Evolutionary conservation across 2,329 filamentous ascomycete species (phyloP).

Genomic region (Fusarium pilosicola): DNA sequence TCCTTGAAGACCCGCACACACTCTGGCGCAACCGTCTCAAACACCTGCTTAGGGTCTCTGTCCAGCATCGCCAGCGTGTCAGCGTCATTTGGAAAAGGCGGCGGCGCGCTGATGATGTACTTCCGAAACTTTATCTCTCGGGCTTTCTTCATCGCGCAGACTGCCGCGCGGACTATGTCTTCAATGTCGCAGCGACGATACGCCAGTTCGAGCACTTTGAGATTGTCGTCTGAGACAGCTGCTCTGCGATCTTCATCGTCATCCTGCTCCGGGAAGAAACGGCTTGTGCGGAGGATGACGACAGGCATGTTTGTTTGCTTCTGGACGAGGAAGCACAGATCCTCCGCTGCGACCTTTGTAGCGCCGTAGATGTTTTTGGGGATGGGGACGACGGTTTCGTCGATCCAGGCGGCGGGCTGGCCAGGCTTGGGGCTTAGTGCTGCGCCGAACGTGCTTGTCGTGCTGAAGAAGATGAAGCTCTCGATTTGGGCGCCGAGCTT

Average conservation of each 20-base stretch:
- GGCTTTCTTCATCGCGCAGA: constrained; percentile 52
- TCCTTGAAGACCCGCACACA: constrained; percentile 46
- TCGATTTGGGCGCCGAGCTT: constrained; percentile 40
- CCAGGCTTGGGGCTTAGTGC: constrained; percentile 52
- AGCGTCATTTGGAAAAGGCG: constrained; percentile 50
- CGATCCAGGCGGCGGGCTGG: constrained; percentile 56
- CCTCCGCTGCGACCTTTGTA: constrained; percentile 60
- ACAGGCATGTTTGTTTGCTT: constrained; percentile 52
- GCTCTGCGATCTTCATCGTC: constrained; percentile 55
- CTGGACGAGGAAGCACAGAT: constrained; percentile 56
- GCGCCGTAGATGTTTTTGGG: constrained; percentile 62
- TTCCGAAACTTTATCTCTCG: constrained; percentile 49
- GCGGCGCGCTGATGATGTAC: constrained; percentile 57
- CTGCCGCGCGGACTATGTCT: constrained; percentile 55
- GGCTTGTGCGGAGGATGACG: constrained; percentile 57
- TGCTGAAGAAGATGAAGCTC: constrained; percentile 58
- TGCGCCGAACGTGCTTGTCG: constrained; percentile 57
- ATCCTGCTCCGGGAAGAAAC: constrained; percentile 61
- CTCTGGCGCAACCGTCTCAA: constrained; percentile 42
- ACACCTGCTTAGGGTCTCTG: constrained; percentile 45
- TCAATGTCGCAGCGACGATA: constrained; percentile 57
- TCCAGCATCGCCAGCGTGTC: constrained; percentile 50
- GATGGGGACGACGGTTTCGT: constrained; percentile 52
- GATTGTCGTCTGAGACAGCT: constrained; percentile 53
- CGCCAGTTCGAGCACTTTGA: constrained; percentile 60